These are phyloP conservation scores for Baorangia bicolor DNA, from an alignment of 768 basidiomycete species.

Conservation along the genomic window DNA sequence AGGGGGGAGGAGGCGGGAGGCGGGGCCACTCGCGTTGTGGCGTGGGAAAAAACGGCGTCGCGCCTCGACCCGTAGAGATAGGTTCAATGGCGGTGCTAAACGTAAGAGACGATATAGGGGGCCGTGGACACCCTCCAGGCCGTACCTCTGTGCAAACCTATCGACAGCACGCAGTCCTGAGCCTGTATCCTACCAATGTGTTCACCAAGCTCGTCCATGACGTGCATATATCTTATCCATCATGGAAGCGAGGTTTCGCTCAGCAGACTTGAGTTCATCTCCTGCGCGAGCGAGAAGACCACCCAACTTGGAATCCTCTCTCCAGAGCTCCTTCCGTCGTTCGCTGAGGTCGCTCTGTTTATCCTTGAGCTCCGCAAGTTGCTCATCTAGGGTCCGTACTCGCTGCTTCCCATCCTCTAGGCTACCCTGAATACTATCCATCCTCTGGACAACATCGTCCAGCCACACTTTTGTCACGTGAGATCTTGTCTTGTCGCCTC, in stretches of 20 bases:
- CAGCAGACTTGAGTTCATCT: constrained; percentile 79
- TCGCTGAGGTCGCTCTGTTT: constrained; percentile 70
- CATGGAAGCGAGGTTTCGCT: constrained; percentile 79
- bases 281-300: constrained; percentile 72
- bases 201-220: not conserved
- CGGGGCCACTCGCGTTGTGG: too few relatives aligned
- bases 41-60: too few relatives aligned
- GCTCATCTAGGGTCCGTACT: constrained; percentile 58
- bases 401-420: constrained; percentile 64
- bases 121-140: constrained; percentile 84
- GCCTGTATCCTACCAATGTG: constrained; percentile 74
- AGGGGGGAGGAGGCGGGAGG: too few relatives aligned
- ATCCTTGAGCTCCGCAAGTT: constrained; percentile 60
- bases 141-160: constrained; percentile 72
- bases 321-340: constrained; percentile 89
- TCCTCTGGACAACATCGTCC: constrained; percentile 56
- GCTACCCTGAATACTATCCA: constrained; percentile 53
- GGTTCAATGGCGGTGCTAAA: constrained; percentile 92
- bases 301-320: constrained; percentile 88
- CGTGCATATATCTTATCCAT: constrained; percentile 71
- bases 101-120: constrained; percentile 93
- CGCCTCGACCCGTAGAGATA: too few relatives aligned
- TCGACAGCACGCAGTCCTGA: constrained; percentile 85
- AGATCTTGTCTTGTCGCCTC: constrained; percentile 53
- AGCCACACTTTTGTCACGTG: constrained; percentile 45